Base-by-base conservation (phyloP, 257 asterid genomes). In the Penstemon barbatus region DNA sequence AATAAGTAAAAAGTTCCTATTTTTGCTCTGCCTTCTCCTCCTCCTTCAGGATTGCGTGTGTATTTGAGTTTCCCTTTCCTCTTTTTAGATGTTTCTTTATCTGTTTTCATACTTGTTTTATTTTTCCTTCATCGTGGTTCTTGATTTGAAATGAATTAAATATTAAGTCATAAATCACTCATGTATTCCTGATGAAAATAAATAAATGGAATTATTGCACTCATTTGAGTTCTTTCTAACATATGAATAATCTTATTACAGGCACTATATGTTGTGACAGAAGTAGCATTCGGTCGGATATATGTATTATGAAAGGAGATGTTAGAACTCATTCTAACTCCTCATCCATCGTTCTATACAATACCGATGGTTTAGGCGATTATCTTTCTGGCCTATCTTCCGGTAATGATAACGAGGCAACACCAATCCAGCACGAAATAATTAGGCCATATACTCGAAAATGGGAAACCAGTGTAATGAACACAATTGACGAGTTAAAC, bases 211-310 rank as follows among this genome's bases (percentile, higher is more conserved):
- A 25, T 25, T 25, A 25, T 25, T 25, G 33, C 33, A 25, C 1
- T 25, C 33, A 25, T 25, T 1, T 25, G 33, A 25, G 33, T 25
- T 25, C 15, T 84, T 25, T 25, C 15, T 84, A 50, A 76, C 48
- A 59, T 6, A 49, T 43, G 42, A 38, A 61, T 74, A 12, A n/a
- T 60, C 19, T 65, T 25, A 46, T 10, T 76, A 69, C 86, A 94
- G 99, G 95, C 25, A 81, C 91, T 15, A 74, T 94, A 15, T 89
- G 97, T 66, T 94, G 99, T 58, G 96, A 94, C 48, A 82, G 98
- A 80, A 83, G 74, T 8, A 87, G 93, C 70, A 63, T 61, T 46
- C 78, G 97, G 4, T 62, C 97, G 1, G 99, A 94, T 71, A 65
- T 80, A 18, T 94, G 98, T 63, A 66, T 87, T 10, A 87, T 94